Percentiles rank a stretch among this genome's conserved stretches.
Evolutionary conservation across 1,284 basidiomycete genomes (phyloP).

Genomic region (Leccinum pachyderme): DNA sequence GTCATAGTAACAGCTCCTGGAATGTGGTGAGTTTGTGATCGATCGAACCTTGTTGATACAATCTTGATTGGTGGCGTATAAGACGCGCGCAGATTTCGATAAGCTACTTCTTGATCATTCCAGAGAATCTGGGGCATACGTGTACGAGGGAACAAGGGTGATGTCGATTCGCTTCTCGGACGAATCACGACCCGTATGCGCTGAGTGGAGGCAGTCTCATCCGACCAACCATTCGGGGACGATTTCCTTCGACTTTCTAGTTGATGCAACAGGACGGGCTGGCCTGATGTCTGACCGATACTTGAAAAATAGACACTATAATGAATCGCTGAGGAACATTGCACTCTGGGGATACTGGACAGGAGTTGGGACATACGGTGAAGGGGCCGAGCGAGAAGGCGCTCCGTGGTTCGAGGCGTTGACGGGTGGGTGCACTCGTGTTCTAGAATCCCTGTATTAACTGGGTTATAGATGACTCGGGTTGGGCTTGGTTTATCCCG

Average conservation of each 20-base stretch:
- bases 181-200: slow-evolving; percentile 46
- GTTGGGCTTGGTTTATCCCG: slow-evolving; percentile 80
- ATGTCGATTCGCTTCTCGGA: slow-evolving; percentile 48
- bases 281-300: slow-evolving; percentile 67
- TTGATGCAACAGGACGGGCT: slow-evolving; percentile 69
- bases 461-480: slow-evolving; percentile 57
- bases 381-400: slow-evolving; percentile 48
- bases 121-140: slow-evolving; percentile 48
- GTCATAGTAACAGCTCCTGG: slow-evolving; percentile 57
- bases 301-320: slow-evolving; percentile 66
- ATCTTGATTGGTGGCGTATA: not conserved
- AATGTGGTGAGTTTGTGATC: slow-evolving; percentile 52
- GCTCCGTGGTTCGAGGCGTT: slow-evolving; percentile 74
- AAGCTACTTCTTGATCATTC: slow-evolving; percentile 60
- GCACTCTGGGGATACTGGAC: slow-evolving; percentile 79
- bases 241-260: slow-evolving; percentile 62
- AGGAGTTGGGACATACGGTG: slow-evolving; percentile 52
- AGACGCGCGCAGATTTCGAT: slow-evolving; percentile 67
- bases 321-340: slow-evolving; percentile 66
- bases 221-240: slow-evolving; percentile 41
- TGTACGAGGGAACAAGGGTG: slow-evolving; percentile 57
- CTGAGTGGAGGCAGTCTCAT: slow-evolving; percentile 46
- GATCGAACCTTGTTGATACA: not conserved
- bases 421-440: slow-evolving; percentile 43
- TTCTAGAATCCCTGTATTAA: slow-evolving; percentile 3